A percentile compares a stretch with the other conserved stretches of the same genome.
Conservation (phyloP, 305 asterid species). For the Caryopteris hybrid region DNA sequence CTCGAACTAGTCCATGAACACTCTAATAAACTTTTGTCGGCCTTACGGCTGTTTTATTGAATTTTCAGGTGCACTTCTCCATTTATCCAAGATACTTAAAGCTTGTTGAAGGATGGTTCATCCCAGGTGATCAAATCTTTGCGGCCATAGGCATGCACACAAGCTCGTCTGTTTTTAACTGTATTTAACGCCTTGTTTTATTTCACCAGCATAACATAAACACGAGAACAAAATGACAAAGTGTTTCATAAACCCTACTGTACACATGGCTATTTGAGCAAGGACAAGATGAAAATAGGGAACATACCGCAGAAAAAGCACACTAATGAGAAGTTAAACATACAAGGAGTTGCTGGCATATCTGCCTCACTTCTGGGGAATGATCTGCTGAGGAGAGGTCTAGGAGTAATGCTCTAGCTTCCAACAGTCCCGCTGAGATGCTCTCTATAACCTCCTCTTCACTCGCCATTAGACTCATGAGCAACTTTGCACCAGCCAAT, state of each 20-base stretch:
- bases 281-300: background rate
- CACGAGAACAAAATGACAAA: background rate
- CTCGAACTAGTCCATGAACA: too few species aligned
- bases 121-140: too few species aligned
- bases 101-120: too few species aligned
- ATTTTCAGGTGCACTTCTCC: too few species aligned
- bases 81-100: too few species aligned
- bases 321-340: slow-evolving; percentile 44
- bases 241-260: background rate
- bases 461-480: slow-evolving; percentile 77
- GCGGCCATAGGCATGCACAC: too few species aligned
- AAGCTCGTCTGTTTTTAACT: too few species aligned
- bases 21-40: too few species aligned
- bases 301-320: background rate
- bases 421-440: slow-evolving; percentile 49
- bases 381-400: slow-evolving; percentile 48
- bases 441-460: slow-evolving; percentile 66
- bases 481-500: slow-evolving; percentile 59
- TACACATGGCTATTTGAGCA: background rate
- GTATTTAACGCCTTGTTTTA: too few species aligned
- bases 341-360: slow-evolving; percentile 61
- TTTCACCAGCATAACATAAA: background rate
- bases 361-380: slow-evolving; percentile 47
- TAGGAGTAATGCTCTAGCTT: slow-evolving; percentile 57
- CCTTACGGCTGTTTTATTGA: too few species aligned